Percentiles rank a stretch among this genome's conserved stretches.
Evolutionary conservation across 805 yeast genomes (phyloP).

Genomic region (Pichia rugopelliculosa): DNA sequence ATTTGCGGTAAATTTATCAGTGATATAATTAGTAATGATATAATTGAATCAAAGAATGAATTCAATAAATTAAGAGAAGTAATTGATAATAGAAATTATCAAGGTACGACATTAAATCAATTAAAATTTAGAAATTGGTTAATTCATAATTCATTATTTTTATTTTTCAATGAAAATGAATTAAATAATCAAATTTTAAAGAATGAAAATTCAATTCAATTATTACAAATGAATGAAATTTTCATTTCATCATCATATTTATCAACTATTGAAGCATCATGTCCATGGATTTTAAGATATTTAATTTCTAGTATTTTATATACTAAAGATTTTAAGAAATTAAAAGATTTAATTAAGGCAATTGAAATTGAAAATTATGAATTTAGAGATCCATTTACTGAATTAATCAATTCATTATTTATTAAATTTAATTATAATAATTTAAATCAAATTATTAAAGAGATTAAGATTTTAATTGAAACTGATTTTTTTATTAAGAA

Average conservation of each 20-base stretch:
- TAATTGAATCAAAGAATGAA: slow-evolving; percentile 48
- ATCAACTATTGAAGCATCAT: slow-evolving; percentile 60
- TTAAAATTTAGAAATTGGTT: slow-evolving; percentile 61
- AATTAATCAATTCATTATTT: slow-evolving; percentile 47
- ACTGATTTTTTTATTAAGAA: slow-evolving; percentile 53
- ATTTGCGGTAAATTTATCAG: slow-evolving; percentile 67
- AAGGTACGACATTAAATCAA: slow-evolving; percentile 47
- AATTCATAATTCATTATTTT: slow-evolving; percentile 63
- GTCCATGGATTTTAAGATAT: slow-evolving; percentile 67
- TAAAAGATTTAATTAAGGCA: slow-evolving; percentile 50
- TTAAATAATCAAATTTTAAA: not conserved
- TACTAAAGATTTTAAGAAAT: slow-evolving; percentile 36
- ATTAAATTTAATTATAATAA: slow-evolving; percentile 52
- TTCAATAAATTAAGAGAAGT: slow-evolving; percentile 48
- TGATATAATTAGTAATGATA: slow-evolving; percentile 46
- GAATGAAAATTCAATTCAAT: slow-evolving; percentile 17
- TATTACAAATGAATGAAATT: slow-evolving; percentile 47
- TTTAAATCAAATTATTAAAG: slow-evolving; percentile 40
- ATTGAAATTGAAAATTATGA: slow-evolving; percentile 58
- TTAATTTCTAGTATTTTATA: slow-evolving; percentile 51
- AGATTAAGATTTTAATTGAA: slow-evolving; percentile 40
- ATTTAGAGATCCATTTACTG: slow-evolving; percentile 57
- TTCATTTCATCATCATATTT: slow-evolving; percentile 54
- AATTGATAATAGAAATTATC: slow-evolving; percentile 46
- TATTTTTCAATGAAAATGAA: slow-evolving; percentile 34